Conservation (phyloP, 108 stramenopile genomes). For the Cyclotella atomus region DNA sequence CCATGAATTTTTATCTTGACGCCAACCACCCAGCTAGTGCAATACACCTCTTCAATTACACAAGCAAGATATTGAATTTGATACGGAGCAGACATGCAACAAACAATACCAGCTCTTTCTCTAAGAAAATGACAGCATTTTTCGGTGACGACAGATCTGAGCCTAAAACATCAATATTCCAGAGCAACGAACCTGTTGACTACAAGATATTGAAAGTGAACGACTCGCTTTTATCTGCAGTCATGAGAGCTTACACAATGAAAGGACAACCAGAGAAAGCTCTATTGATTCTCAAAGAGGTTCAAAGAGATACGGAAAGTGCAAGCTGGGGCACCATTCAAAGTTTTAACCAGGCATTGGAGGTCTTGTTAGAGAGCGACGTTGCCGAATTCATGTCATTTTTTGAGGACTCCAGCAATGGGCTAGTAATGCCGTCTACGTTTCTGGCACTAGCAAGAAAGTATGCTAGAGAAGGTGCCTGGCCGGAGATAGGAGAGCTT, state of each 20-base stretch:
- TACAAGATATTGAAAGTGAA: constrained; percentile 7
- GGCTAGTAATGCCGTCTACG: constrained; percentile 33
- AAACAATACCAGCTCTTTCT: constrained; percentile 6
- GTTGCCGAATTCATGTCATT: constrained; percentile 30
- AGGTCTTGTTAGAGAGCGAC: constrained; percentile 20
- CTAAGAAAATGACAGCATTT: constrained; percentile 19
- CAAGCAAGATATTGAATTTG: constrained; percentile 2
- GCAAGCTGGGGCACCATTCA: constrained; percentile 19
- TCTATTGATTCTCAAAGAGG: constrained; percentile 8
- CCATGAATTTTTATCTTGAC: constrained; percentile 45
- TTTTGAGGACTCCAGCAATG: constrained; percentile 18
- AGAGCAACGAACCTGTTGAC: constrained; percentile 13
- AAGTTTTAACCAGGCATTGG: constrained; percentile 28
- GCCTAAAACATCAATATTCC: constrained; percentile 13
- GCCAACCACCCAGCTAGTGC: constrained; percentile 41
- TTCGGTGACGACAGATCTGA: constrained; percentile 19
- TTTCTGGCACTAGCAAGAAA: constrained; percentile 41
- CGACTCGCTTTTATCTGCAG: constrained; percentile 35
- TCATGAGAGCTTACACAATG: constrained; percentile 25
- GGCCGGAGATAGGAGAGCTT: constrained; percentile 54
- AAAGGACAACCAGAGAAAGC: constrained; percentile 32
- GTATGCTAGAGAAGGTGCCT: constrained; percentile 33
- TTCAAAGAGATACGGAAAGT: not conserved
- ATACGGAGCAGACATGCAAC: not conserved
- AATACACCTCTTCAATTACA: constrained; percentile 31